A percentile compares a stretch with the other conserved stretches of the same genome.
phyloP scores from a whole-genome alignment of 106 monocot species.

The Dioscorea dumetorum region DNA sequence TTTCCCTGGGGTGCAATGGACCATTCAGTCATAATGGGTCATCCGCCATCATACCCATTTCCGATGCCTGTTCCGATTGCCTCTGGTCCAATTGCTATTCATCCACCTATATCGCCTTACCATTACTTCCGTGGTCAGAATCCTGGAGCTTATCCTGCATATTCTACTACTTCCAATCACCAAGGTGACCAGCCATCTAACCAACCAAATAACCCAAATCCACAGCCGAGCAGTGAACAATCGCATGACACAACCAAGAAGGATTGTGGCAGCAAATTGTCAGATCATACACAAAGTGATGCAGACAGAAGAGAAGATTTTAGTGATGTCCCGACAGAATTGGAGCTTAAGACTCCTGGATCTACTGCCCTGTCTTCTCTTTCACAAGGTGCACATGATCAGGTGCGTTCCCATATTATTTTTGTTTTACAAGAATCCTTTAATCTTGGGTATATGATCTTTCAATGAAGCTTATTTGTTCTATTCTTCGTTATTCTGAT shows the following conservation, averaged over 20 bases:
- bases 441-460: not conserved
- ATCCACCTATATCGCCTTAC: conserved; percentile 60
- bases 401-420: conserved; percentile 22
- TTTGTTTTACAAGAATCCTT: not conserved
- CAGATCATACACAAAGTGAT: conserved; percentile 18
- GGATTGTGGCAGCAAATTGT: conserved; percentile 40
- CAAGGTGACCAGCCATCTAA: conserved; percentile 30
- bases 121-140: conserved; percentile 54
- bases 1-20: conserved; percentile 82
- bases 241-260: conserved; percentile 21
- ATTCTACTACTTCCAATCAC: conserved; percentile 28
- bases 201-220: conserved; percentile 11
- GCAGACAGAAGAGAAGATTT: conserved; percentile 46
- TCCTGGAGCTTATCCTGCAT: conserved; percentile 32
- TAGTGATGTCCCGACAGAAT: conserved; percentile 85
- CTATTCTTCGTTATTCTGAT: not conserved
- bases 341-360: conserved; percentile 95
- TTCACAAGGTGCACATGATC: conserved; percentile 27
- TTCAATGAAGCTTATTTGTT: not conserved
- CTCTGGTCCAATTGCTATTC: conserved; percentile 51
- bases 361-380: conserved; percentile 31
- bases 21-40: conserved; percentile 51
- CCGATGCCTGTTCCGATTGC: conserved; percentile 60
- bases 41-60: conserved; percentile 59
- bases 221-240: conserved; percentile 29